Percentiles rank a stretch among this genome's conserved stretches.
Conservation (phyloP, 2,329 filamentous ascomycete genomes). For the Monilinia vaccinii-corymbosi region DNA sequence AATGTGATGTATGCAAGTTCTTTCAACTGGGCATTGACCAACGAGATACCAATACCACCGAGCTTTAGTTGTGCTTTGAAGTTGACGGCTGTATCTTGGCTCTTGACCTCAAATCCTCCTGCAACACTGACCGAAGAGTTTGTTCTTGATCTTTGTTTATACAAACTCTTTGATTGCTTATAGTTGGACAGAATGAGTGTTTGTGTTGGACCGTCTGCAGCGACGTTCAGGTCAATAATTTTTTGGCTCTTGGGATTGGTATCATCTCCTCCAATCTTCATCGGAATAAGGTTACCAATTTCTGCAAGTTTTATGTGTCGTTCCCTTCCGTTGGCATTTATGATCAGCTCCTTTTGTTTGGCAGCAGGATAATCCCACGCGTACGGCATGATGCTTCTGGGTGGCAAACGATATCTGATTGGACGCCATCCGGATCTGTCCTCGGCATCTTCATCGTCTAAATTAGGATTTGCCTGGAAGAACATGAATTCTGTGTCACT, state of each 20-base stretch:
- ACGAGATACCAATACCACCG: slow-evolving; percentile 82
- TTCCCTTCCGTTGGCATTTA: slow-evolving; percentile 70
- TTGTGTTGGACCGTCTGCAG: slow-evolving; percentile 90
- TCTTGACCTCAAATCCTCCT: slow-evolving; percentile 86
- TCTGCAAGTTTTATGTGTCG: slow-evolving; percentile 91
- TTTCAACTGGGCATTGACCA: slow-evolving; percentile 85
- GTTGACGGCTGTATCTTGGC: slow-evolving; percentile 76
- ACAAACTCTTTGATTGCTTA: slow-evolving; percentile 85
- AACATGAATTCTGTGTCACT: slow-evolving; percentile 96
- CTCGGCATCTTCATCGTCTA: slow-evolving; percentile 80
- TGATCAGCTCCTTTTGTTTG: slow-evolving; percentile 89
- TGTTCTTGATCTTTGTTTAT: slow-evolving; percentile 52
- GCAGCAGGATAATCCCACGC: slow-evolving; percentile 98
- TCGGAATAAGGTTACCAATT: slow-evolving; percentile 90
- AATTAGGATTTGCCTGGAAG: slow-evolving; percentile 86
- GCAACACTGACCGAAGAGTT: slow-evolving; percentile 42
- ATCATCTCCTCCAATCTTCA: slow-evolving; percentile 59
- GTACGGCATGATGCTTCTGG: slow-evolving; percentile 97
- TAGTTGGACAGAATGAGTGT: slow-evolving; percentile 92
- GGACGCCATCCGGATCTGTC: slow-evolving; percentile 86
- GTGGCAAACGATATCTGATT: slow-evolving; percentile 82
- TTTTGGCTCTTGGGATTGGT: slow-evolving; percentile 56
- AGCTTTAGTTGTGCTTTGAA: slow-evolving; percentile 85
- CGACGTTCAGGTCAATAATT: slow-evolving; percentile 94
- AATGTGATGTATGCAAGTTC: slow-evolving; percentile 92